Evolutionary conservation across 306 rosid species (phyloP).

Genomic region (Acacia crassicarpa): DNA sequence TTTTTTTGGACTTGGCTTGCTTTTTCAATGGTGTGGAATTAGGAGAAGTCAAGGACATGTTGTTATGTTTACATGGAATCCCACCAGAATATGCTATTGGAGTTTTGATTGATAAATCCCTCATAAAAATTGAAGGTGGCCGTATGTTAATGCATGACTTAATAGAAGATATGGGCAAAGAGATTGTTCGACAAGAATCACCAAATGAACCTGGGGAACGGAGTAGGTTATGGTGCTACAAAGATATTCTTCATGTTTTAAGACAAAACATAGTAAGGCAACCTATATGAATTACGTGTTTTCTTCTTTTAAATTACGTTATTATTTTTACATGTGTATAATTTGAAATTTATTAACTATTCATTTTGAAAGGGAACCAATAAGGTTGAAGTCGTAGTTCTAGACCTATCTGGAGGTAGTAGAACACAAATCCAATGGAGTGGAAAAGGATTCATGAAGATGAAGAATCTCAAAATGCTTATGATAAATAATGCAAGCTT

Average conservation of each 20-base stretch:
- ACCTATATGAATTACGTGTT: not conserved
- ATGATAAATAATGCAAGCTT: not conserved
- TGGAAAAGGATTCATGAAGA: not conserved
- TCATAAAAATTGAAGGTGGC: not conserved
- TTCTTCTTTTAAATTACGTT: not conserved
- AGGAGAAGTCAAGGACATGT: not conserved
- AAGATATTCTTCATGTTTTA: conserved; percentile 2
- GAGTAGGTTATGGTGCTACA: not conserved
- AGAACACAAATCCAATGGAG: not conserved
- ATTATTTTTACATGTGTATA: not conserved
- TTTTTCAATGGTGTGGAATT: not conserved
- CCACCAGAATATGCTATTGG: not conserved
- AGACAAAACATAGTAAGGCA: not conserved
- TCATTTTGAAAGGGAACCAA: not conserved
- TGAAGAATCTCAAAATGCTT: not conserved
- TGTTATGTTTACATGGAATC: not conserved
- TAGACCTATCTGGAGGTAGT: not conserved
- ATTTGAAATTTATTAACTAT: not conserved
- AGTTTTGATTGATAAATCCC: not conserved
- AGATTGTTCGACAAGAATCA: not conserved
- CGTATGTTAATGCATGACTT: not conserved
- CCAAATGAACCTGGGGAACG: not conserved
- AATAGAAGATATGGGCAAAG: conserved; percentile 1
- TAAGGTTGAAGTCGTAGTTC: not conserved
- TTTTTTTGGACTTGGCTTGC: conserved; percentile 1